Evolutionary conservation across 2,329 filamentous ascomycete genomes (phyloP).

Genomic region (Emmonsiellopsis sp.): DNA sequence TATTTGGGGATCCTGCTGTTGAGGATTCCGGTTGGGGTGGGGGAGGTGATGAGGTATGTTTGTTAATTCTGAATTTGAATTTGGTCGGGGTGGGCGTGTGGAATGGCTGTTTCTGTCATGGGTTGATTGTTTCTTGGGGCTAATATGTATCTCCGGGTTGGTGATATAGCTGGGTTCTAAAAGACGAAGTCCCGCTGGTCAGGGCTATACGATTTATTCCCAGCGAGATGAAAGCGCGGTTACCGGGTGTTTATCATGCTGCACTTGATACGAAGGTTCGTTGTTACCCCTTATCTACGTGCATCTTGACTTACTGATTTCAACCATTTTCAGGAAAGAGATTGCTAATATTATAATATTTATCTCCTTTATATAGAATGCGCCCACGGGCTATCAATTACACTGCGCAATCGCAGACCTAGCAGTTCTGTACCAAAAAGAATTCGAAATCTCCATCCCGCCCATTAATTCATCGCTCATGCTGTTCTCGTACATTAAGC

Average conservation of each 20-base stretch:
- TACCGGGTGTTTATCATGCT: constrained; percentile 33
- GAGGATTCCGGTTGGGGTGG: constrained; percentile 65
- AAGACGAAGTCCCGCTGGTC: constrained; percentile 62
- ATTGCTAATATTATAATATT: constrained; percentile 18
- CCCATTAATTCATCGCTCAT: constrained; percentile 61
- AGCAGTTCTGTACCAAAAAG: constrained; percentile 53
- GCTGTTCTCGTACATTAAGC: constrained; percentile 59
- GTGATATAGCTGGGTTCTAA: constrained; percentile 51
- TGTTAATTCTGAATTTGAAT: background rate
- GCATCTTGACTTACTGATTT: background rate
- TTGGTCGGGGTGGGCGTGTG: background rate
- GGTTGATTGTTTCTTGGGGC: background rate
- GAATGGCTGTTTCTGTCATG: too few relatives aligned
- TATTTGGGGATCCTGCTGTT: constrained; percentile 72
- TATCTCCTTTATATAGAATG: constrained; percentile 15
- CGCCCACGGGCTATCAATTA: constrained; percentile 47
- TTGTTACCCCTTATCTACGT: constrained; percentile 1
- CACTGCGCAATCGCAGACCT: constrained; percentile 57
- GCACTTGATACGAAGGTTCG: constrained; percentile 33
- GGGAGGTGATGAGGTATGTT: constrained; percentile 52
- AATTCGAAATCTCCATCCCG: constrained; percentile 65
- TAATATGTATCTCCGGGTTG: constrained; percentile 14
- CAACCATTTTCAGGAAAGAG: background rate
- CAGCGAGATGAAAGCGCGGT: constrained; percentile 34
- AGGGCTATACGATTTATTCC: constrained; percentile 45